A percentile compares a stretch with the other conserved stretches of the same genome.
These are phyloP conservation scores for Aspergillus sp. DNA, from an alignment of 2,329 filamentous ascomycete species.

Conservation along the genomic window DNA sequence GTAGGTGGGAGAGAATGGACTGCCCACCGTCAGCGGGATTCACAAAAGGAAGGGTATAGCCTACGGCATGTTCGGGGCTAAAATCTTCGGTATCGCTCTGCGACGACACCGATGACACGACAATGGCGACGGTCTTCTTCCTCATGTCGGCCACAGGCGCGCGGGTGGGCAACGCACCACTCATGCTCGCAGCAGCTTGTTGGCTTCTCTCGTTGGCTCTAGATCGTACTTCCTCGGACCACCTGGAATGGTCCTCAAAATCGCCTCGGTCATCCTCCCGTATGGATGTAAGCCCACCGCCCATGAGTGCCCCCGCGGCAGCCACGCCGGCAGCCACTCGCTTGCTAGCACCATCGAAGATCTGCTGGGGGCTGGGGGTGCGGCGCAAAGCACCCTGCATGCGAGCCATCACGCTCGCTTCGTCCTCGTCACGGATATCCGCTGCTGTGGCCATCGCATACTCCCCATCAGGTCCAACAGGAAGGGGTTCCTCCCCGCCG, in stretches of 20 bases:
- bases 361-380: slow-evolving; percentile 78
- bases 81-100: slow-evolving; percentile 49
- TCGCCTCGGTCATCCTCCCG: slow-evolving; percentile 72
- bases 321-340: slow-evolving; percentile 72
- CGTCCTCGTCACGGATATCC: slow-evolving; percentile 31
- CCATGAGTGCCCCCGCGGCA: slow-evolving; percentile 72
- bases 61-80: slow-evolving; percentile 69
- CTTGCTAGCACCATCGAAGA: slow-evolving; percentile 74
- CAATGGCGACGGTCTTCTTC: slow-evolving; percentile 74
- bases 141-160: slow-evolving; percentile 36
- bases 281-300: slow-evolving; percentile 72
- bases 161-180: slow-evolving; percentile 23
- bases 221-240: slow-evolving; percentile 80
- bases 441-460: slow-evolving; percentile 27
- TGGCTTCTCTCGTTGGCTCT: slow-evolving; percentile 37
- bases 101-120: slow-evolving; percentile 69
- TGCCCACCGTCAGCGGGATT: slow-evolving; percentile 27
- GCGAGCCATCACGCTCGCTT: slow-evolving; percentile 59
- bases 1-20: slow-evolving; percentile 84
- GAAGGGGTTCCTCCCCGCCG: slow-evolving; percentile 16
- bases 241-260: slow-evolving; percentile 78
- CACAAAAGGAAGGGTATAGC: no score
- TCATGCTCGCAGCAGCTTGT: slow-evolving; percentile 14
- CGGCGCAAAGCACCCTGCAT: slow-evolving; percentile 73
- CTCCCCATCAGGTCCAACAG: slow-evolving; percentile 19